Conservation (phyloP, 345 rosid genomes). For the Euphorbia pulcherrima region DNA sequence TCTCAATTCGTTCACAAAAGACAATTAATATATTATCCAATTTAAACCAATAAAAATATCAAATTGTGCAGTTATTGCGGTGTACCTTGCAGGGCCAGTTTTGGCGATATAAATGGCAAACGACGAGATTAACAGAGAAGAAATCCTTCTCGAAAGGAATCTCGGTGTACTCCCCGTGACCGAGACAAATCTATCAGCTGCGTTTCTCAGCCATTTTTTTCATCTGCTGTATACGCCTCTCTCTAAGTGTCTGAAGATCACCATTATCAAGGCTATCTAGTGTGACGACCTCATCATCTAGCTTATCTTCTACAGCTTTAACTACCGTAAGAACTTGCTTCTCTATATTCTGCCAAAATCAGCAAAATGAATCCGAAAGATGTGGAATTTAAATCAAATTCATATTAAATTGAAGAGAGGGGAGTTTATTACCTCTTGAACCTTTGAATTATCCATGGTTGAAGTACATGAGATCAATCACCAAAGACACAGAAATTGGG, state of each 20-base stretch:
- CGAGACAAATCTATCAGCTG: conserved; percentile 89
- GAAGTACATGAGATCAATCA: neutral
- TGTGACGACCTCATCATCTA: conserved; percentile 83
- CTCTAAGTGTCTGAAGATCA: conserved; percentile 76
- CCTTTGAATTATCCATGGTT: conserved; percentile 13
- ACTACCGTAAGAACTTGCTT: conserved; percentile 82
- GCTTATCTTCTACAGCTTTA: conserved; percentile 82
- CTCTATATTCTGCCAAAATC: conserved; percentile 57
- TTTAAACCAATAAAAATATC: neutral
- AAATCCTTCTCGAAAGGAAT: conserved; percentile 81
- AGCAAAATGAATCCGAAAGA: neutral
- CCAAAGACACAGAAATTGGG: too few relatives aligned
- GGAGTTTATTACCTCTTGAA: conserved; percentile 11
- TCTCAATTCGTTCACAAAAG: neutral
- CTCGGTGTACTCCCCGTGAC: conserved; percentile 90
- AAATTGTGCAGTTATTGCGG: too few relatives aligned
- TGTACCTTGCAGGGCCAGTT: conserved; percentile 96
- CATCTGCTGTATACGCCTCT: conserved; percentile 82
- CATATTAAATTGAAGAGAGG: too few relatives aligned
- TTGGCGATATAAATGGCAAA: conserved; percentile 91
- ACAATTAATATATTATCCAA: neutral
- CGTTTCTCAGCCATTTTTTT: conserved; percentile 92
- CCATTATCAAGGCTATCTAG: conserved; percentile 76
- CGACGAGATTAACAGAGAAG: conserved; percentile 79
- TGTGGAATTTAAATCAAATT: neutral